Evolutionary conservation across 2,329 filamentous ascomycete genomes (phyloP).

Genomic region (Phyllachora maydis): DNA sequence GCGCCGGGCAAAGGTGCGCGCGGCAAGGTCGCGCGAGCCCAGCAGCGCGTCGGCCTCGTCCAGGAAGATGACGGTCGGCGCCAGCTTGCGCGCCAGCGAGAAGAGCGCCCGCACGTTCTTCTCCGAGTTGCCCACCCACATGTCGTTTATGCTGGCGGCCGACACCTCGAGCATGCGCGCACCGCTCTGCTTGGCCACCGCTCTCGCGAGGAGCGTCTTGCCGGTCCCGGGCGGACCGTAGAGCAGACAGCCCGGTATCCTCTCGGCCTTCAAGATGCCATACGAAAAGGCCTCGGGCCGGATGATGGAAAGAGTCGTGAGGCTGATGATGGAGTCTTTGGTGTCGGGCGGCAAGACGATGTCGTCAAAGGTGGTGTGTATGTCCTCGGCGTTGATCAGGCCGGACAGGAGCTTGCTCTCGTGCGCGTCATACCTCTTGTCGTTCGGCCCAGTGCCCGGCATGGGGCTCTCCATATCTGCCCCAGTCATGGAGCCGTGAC

Average conservation of each 20-base stretch:
- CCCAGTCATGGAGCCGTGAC: too few relatives aligned
- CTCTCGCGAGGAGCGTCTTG: constrained; percentile 50
- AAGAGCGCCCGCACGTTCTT: constrained; percentile 93
- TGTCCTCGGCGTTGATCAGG: constrained; percentile 61
- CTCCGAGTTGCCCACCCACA: constrained; percentile 89
- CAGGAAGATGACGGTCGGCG: constrained; percentile 86
- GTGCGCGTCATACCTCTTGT: too few relatives aligned
- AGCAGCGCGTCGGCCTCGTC: constrained; percentile 93
- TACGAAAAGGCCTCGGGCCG: constrained; percentile 93
- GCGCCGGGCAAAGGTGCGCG: constrained; percentile 50
- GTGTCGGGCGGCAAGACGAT: constrained; percentile 70
- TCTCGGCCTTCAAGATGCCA: constrained; percentile 76
- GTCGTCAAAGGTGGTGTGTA: constrained; percentile 72
- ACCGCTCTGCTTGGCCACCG: constrained; percentile 46
- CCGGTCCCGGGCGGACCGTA: constrained; percentile 76
- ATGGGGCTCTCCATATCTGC: too few relatives aligned
- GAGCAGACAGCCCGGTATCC: constrained; percentile 72
- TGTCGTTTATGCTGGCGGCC: constrained; percentile 83
- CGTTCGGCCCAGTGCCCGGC: too few relatives aligned
- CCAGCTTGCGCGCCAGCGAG: constrained; percentile 72
- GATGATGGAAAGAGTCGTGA: constrained; percentile 71
- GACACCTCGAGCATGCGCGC: constrained; percentile 70
- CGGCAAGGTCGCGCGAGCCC: constrained; percentile 47
- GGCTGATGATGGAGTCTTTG: constrained; percentile 67
- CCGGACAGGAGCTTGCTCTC: constrained; percentile 70